Base-by-base conservation (phyloP, 768 basidiomycete genomes). In the Austroboletus eburneus region DNA sequence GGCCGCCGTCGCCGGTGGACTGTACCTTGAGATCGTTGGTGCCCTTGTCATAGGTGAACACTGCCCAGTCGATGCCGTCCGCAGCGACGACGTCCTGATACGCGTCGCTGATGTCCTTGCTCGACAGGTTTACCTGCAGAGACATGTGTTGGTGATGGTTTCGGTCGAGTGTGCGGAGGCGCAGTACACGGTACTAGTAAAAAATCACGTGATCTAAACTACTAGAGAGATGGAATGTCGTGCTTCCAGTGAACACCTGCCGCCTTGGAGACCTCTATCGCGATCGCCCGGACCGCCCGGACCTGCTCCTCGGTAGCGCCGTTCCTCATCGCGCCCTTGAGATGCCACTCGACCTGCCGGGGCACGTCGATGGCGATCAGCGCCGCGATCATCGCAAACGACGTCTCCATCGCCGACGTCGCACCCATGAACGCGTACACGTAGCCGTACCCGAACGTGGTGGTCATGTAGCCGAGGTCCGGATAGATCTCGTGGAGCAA, bases 11-110 rank as follows among this genome's bases (percentile, higher is more conserved):
- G n/a, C 93, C 93, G 2, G 83, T 86, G 3, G 78, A 75, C 61
- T 94, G 91, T 3, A 94, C 85, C 57, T 90, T 91, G 45, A 95
- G 74, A 66, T 93, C 90, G 58, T 91, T 93, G 1, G 83, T 77
- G 9, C 83, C 85, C 52, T 79, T 83, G 58, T 87, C 86, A 57
- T 90, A 91, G 0, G 90, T 87, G 56, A 86, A 81, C 25, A 91
- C 72, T 3, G 74, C 80, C 88, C 88, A 91, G 57, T 91, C 81
- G 55, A 85, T 83, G 18, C 75, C 77, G 12, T 69, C 74, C 24
- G 75, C 77, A 52, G 82, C 79, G 56, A 91, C 64, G 41, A 91
- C 79, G 57, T 83, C 76, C 59, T 87, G 76, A 69, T 91, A 91
- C 55, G 88, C 85, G 52, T 80, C 76, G 27, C 70, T 67, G 56